Percentiles rank a stretch among this genome's conserved stretches.
These are phyloP conservation scores for Gossypium herbaceum DNA, from an alignment of 345 rosid species.

Conservation along the genomic window DNA sequence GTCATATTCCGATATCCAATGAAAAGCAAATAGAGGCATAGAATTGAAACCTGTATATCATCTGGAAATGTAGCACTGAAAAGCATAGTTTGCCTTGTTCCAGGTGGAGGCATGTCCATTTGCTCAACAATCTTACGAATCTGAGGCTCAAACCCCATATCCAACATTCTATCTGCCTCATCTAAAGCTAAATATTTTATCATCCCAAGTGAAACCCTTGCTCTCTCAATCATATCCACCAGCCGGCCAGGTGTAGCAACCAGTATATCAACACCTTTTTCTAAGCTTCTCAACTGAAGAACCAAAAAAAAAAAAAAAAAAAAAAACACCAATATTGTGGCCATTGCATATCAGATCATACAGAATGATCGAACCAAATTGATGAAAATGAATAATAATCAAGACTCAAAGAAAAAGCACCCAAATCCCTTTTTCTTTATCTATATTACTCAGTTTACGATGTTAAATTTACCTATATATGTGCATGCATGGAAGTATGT, in stretches of 20 bases:
- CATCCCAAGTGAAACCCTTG: constrained; percentile 84
- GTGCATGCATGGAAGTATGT: no score
- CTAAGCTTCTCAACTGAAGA: constrained; percentile 78
- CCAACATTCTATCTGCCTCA: constrained; percentile 97
- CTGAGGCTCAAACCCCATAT: constrained; percentile 99
- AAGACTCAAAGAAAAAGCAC: not conserved
- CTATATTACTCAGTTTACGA: no score
- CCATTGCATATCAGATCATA: not conserved
- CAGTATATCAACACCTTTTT: constrained; percentile 93
- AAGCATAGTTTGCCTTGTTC: constrained; percentile 82
- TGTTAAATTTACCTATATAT: no score
- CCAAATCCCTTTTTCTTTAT: not conserved
- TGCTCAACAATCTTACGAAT: constrained; percentile 90
- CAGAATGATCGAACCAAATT: not conserved
- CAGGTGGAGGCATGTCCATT: constrained; percentile 93
- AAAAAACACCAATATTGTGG: not conserved
- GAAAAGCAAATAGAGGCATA: not conserved
- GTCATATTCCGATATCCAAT: not conserved
- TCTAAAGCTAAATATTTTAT: constrained; percentile 80
- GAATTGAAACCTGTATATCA: constrained; percentile 72
- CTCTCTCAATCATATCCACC: constrained; percentile 88
- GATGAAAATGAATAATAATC: not conserved
- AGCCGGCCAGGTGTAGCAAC: constrained; percentile 98
- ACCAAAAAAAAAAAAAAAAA: constrained; percentile 7
- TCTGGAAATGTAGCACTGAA: constrained; percentile 97